Evolutionary conservation across 805 yeast species (phyloP), one percentile per base, ranked within the genome.

Genomic region (Isabelozyma pseudorhagii): DNA sequence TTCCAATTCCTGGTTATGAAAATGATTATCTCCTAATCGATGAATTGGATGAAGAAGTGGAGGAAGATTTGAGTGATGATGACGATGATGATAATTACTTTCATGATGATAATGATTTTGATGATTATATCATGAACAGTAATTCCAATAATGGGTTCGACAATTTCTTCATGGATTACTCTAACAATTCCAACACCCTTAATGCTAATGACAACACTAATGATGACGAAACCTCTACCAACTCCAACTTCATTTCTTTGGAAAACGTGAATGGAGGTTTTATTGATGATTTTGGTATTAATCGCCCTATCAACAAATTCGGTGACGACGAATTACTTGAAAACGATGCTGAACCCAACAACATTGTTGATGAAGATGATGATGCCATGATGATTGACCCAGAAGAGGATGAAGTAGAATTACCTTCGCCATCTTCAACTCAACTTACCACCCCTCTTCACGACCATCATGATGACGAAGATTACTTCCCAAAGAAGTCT

Each of bases 41-140:
- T 47, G 64, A 62, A 29, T 72, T 71, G 46, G 72, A 69, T 5
- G 78, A 75, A 49, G 72, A 72, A 44, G 75, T 75, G 40, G 78
- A 74, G 47, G 75, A 68, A 59, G 74, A 72, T 41, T 54, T 72
- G 42, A 70, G 70, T 36, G 74, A 68, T 44, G 71, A 67, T 50
- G 73, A 69, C 15, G 73, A 68, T 28, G 72, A 71, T 48, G 70
- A 71, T 49, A 61, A 68, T 50, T 69, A 71, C 53, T 69, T 68
- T 54, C 68, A 66, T 46, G 74, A 68, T 47, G 71, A 69, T 46
- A 70, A 65, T 40, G 72, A 67, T 38, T 63, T 67, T 53, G 72
- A 63, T 48, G 67, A 64, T 18, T 54, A 61, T 52, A 57, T 63
- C 15, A 56, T 55, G 59, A 54, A 53, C 45, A 41, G 11, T 44